Evolutionary conservation across 2,329 filamentous ascomycete genomes (phyloP).

Genomic region (Trichoderma aggressivum): DNA sequence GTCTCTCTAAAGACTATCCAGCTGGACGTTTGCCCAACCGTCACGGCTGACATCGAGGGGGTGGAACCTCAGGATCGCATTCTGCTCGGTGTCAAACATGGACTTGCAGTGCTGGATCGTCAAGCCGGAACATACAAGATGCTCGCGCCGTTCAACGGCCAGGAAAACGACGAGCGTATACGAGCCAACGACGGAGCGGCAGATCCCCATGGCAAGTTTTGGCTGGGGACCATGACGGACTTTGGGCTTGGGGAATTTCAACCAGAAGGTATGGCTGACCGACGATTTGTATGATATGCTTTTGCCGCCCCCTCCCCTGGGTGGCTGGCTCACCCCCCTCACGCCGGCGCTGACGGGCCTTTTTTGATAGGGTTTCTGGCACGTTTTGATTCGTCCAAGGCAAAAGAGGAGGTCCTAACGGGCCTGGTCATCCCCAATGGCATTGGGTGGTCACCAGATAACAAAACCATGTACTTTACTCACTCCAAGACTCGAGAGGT

Average conservation of each 20-base stretch:
- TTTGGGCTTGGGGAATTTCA: constrained; percentile 55
- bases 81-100: constrained; percentile 75
- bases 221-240: constrained; percentile 85
- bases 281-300: not conserved
- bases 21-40: constrained; percentile 54
- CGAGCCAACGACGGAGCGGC: constrained; percentile 79
- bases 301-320: not conserved
- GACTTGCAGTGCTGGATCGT: constrained; percentile 74
- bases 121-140: constrained; percentile 53
- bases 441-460: constrained; percentile 72
- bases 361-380: constrained; percentile 62
- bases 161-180: constrained; percentile 48
- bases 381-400: constrained; percentile 57
- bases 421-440: constrained; percentile 79
- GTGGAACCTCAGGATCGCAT: constrained; percentile 61
- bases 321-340: not conserved
- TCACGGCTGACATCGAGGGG: constrained; percentile 77
- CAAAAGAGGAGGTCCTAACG: constrained; percentile 57
- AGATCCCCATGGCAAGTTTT: constrained; percentile 77
- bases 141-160: constrained; percentile 45
- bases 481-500: constrained; percentile 71
- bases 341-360: not conserved
- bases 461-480: constrained; percentile 76
- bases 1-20: constrained; percentile 62
- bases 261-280: constrained; percentile 49